Evolutionary conservation across 2,329 filamentous ascomycete genomes (phyloP).

Genomic region (Penicillium vulpinum): DNA sequence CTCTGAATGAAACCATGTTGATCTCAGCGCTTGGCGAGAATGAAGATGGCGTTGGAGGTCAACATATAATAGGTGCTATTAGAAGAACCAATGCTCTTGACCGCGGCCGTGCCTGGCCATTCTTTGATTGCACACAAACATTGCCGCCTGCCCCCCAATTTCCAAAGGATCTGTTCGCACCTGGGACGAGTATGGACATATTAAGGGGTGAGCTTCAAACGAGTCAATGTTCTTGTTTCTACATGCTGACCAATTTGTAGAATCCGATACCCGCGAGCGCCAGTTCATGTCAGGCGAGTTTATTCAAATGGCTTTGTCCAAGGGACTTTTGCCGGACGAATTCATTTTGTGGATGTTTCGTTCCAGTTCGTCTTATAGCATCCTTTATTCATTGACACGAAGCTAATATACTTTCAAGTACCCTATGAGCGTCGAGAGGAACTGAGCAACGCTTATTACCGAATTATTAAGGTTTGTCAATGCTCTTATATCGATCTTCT

Average conservation of each 20-base stretch:
- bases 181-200: conserved; percentile 31
- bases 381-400: background rate
- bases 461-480: conserved; percentile 52
- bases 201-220: conserved; percentile 34
- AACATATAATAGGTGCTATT: conserved; percentile 58
- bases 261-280: conserved; percentile 56
- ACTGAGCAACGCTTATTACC: conserved; percentile 62
- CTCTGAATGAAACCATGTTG: conserved; percentile 43
- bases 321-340: conserved; percentile 59
- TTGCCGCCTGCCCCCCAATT: conserved; percentile 32
- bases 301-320: conserved; percentile 42
- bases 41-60: conserved; percentile 45
- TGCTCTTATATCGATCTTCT: conserved; percentile 7
- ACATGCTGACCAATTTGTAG: conserved; percentile 27
- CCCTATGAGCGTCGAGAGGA: conserved; percentile 57
- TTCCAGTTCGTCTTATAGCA: conserved; percentile 28
- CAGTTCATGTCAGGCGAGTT: conserved; percentile 63
- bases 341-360: conserved; percentile 64
- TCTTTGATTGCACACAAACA: conserved; percentile 49
- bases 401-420: conserved; percentile 36
- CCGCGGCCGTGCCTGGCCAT: conserved; percentile 56
- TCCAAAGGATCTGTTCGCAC: conserved; percentile 33
- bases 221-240: background rate
- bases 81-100: conserved; percentile 61
- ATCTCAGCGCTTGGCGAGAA: conserved; percentile 44